Base-by-base conservation (phyloP, 1,284 basidiomycete genomes). In the Meripilus lineatus region DNA sequence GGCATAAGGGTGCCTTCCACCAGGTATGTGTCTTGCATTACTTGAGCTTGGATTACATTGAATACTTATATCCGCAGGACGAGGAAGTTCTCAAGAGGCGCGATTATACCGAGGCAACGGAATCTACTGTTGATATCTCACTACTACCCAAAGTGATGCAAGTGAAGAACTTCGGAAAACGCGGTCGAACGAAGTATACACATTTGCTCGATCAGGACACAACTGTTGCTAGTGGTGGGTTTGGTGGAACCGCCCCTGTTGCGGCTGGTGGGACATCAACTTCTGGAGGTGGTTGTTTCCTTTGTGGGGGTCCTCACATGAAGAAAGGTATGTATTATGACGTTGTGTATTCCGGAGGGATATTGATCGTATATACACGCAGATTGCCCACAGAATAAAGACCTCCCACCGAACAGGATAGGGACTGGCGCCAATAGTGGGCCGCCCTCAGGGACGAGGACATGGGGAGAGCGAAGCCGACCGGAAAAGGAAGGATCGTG, bases 1-100 rank as follows among this genome's bases (percentile, higher is more conserved):
- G 93, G 81, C 96, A 99, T 72, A 98, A 97, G 68, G 96, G 96
- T 57, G 94, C 93, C 47, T 99, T 99, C 74, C 93, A 96, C 66
- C 91, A 90, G 75, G 91, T 87, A 48, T 20, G 71, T 41, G 11
- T 15, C 34, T 18, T n/a, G 2, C 10, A 30, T 14, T 37, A 21
- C 28, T 20, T 3, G 15, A 26, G 34, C 25, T 38, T 17, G 2
- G 20, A n/a, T 32, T 50, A 21, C 23, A 25, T 10, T 23, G 32
- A 41, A 22, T 46, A n/a, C n/a, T n/a, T n/a, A n/a, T 32, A 44
- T 37, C n/a, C 10, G 24, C 59, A 93, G 84, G 95, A 97, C 65
- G 80, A 84, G 53, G 93, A 97, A 41, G 81, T 99, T 51, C 79
- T 97, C 55, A 78, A 77, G 57, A 71, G 72, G 47, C 85, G 87